phyloP scores from a whole-genome alignment of 1,139 yeast genomes.

The Suhomyces wounanorum region DNA sequence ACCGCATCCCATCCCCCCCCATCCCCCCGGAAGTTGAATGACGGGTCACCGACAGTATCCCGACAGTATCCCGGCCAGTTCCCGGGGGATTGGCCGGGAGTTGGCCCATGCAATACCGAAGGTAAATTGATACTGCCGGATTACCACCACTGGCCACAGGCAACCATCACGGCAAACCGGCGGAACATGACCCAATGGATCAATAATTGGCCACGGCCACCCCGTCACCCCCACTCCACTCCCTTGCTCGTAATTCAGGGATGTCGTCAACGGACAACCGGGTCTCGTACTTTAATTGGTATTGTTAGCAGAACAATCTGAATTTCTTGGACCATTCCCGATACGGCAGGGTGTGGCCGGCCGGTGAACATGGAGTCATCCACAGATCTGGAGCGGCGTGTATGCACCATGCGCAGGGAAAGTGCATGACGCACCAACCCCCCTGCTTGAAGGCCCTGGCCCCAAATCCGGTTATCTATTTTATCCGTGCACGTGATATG shows the following conservation, averaged over 20 bases:
- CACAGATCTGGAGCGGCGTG: neutral
- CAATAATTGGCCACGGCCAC: neutral
- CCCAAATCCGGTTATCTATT: too few species aligned
- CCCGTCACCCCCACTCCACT: neutral
- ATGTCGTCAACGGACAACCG: neutral
- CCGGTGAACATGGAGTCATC: neutral
- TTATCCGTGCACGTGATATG: too few species aligned
- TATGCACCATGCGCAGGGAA: neutral
- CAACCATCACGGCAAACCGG: too few species aligned
- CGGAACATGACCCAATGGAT: too few species aligned
- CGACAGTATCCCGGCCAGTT: too few species aligned
- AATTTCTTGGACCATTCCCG: neutral
- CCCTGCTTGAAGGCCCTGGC: neutral
- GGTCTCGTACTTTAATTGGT: constrained; percentile 1
- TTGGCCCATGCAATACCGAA: too few species aligned
- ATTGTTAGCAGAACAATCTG: neutral
- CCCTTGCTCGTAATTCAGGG: neutral
- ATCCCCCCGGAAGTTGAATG: too few species aligned
- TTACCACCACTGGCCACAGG: too few species aligned
- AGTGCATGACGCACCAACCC: neutral
- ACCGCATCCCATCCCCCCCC: too few species aligned
- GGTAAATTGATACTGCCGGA: too few species aligned
- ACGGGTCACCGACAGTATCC: too few species aligned
- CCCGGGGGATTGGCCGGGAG: too few species aligned
- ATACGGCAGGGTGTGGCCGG: neutral